These are phyloP conservation scores for Inonotus obliquus DNA, from an alignment of 1,284 basidiomycete species.

Conservation along the genomic window DNA sequence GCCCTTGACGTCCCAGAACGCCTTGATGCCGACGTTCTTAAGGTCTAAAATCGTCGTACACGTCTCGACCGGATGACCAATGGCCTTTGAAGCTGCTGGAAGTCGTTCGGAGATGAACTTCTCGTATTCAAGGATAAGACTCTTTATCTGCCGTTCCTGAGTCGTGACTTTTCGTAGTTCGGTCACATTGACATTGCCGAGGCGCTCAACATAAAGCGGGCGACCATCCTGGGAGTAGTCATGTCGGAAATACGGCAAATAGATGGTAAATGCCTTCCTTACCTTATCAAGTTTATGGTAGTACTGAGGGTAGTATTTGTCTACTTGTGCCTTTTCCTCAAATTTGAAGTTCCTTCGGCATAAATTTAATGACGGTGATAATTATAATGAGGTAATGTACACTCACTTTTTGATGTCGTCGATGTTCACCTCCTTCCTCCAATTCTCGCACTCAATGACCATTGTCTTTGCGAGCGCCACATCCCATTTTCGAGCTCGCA, in stretches of 20 bases:
- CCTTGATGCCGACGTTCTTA: constrained; percentile 72
- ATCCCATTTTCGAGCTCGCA: constrained; percentile 93
- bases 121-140: constrained; percentile 94
- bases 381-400: not conserved
- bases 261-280: constrained; percentile 18
- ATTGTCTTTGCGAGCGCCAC: constrained; percentile 78
- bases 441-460: constrained; percentile 81
- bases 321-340: constrained; percentile 77
- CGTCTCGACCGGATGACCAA: constrained; percentile 92
- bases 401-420: constrained; percentile 83
- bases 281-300: constrained; percentile 97
- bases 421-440: constrained; percentile 87
- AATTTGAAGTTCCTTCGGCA: constrained; percentile 80
- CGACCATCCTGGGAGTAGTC: constrained; percentile 71
- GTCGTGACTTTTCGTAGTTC: constrained; percentile 82
- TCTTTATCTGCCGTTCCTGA: constrained; percentile 84
- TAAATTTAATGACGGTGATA: not conserved
- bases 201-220: constrained; percentile 92
- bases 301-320: constrained; percentile 94
- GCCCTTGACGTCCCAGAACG: constrained; percentile 91
- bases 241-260: not conserved
- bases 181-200: constrained; percentile 86
- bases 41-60: constrained; percentile 98
- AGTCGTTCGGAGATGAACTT: constrained; percentile 78
- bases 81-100: constrained; percentile 72